phyloP scores from a whole-genome alignment of 1,139 yeast species.

The Pichia sp. region DNA sequence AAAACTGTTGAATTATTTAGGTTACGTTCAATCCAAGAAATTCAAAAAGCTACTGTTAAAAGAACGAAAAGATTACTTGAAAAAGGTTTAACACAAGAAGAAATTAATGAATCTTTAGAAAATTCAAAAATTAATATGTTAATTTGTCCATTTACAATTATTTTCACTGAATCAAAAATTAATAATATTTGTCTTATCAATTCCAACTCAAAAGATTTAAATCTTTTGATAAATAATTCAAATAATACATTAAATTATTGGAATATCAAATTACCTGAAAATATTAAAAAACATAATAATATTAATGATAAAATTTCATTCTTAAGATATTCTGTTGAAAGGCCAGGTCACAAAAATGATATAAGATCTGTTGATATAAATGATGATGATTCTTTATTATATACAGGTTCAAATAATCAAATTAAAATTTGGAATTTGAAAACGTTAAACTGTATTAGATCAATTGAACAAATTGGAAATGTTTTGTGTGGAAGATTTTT shows the following conservation, averaged over 20 bases:
- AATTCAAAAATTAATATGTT: constrained; percentile 54
- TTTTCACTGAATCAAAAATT: constrained; percentile 53
- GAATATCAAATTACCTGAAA: constrained; percentile 46
- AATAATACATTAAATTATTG: constrained; percentile 75
- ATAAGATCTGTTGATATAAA: constrained; percentile 79
- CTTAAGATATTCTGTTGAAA: constrained; percentile 55
- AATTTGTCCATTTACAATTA: constrained; percentile 56
- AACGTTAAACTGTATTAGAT: constrained; percentile 70
- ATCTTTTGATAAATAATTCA: constrained; percentile 56
- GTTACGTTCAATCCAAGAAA: constrained; percentile 68
- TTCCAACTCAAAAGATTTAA: constrained; percentile 41
- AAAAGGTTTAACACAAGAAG: constrained; percentile 61
- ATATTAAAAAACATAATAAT: constrained; percentile 38
- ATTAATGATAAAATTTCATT: constrained; percentile 39
- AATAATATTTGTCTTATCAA: constrained; percentile 52
- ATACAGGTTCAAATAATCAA: constrained; percentile 87
- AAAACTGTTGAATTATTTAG: constrained; percentile 78
- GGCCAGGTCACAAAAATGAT: constrained; percentile 86
- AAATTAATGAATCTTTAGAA: constrained; percentile 46
- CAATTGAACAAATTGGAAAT: constrained; percentile 78
- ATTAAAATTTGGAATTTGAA: constrained; percentile 83
- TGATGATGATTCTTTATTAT: constrained; percentile 71
- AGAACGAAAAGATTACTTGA: constrained; percentile 76
- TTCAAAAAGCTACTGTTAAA: constrained; percentile 68
- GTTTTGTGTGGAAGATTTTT: constrained; percentile 75